Percentiles rank a stretch among this genome's conserved stretches.
These are phyloP conservation scores for Venturia aucupariae DNA, from an alignment of 2,329 filamentous ascomycete genomes.

Conservation along the genomic window DNA sequence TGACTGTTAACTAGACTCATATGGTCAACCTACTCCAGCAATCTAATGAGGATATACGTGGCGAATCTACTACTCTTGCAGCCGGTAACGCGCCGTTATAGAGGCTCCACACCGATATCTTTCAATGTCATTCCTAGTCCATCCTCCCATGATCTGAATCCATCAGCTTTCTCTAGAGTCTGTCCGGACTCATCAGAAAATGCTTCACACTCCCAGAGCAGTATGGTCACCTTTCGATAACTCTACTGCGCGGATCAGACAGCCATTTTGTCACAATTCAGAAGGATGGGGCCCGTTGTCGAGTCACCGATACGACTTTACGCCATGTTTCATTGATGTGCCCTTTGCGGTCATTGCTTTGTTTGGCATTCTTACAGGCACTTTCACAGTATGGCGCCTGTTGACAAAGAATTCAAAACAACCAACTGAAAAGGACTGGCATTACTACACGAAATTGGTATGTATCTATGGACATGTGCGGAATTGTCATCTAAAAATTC, in stretches of 20 bases:
- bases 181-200: background rate
- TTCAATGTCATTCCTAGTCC: background rate
- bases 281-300: constrained; percentile 14
- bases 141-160: background rate
- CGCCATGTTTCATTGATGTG: constrained; percentile 12
- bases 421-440: constrained; percentile 12
- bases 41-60: background rate
- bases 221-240: background rate
- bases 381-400: constrained; percentile 8
- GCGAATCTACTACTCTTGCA: background rate
- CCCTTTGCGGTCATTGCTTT: background rate
- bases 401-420: constrained; percentile 8
- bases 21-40: background rate
- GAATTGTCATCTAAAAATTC: background rate
- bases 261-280: constrained; percentile 12
- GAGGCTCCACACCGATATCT: background rate
- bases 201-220: background rate
- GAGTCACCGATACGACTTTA: constrained; percentile 7
- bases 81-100: constrained; percentile 5
- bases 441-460: constrained; percentile 14
- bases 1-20: background rate
- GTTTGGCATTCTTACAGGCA: constrained; percentile 5
- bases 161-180: background rate
- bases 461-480: background rate
- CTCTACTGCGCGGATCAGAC: background rate